A percentile compares a stretch with the other conserved stretches of the same genome.
These are phyloP conservation scores for Eucommia ulmoides DNA, from an alignment of 257 asterid genomes.

Conservation along the genomic window DNA sequence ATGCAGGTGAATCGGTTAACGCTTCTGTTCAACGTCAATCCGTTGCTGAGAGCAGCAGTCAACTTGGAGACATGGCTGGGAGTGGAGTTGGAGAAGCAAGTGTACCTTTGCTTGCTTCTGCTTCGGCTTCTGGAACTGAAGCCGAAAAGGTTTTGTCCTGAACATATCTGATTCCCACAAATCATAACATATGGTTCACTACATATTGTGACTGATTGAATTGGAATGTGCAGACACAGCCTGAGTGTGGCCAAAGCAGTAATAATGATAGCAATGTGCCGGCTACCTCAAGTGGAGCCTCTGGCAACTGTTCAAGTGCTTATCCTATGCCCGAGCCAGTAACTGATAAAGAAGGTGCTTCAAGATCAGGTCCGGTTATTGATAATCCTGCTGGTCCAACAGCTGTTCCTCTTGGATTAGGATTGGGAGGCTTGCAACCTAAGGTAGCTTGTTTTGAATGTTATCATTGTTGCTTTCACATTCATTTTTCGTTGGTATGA, in stretches of 20 bases:
- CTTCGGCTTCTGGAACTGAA: background rate
- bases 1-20: slow-evolving; percentile 24
- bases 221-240: too few species aligned
- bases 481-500: background rate
- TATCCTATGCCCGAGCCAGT: slow-evolving; percentile 5
- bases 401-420: slow-evolving; percentile 69
- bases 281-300: slow-evolving; percentile 14
- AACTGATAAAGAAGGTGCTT: slow-evolving; percentile 16
- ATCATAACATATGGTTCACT: too few species aligned
- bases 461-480: background rate
- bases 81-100: background rate
- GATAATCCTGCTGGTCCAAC: slow-evolving; percentile 27
- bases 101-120: background rate
- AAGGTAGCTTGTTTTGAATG: slow-evolving; percentile 29
- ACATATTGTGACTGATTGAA: too few species aligned
- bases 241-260: too few species aligned
- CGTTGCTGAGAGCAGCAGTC: slow-evolving; percentile 16
- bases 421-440: slow-evolving; percentile 67
- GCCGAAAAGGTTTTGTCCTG: too few species aligned
- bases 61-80: slow-evolving; percentile 12
- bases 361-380: slow-evolving; percentile 25
- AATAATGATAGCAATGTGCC: slow-evolving; percentile 17
- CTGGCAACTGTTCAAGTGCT: slow-evolving; percentile 10
- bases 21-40: slow-evolving; percentile 18
- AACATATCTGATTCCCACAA: too few species aligned